Conservation (phyloP, 768 basidiomycete species). For the Xanthoconium stramineum region DNA sequence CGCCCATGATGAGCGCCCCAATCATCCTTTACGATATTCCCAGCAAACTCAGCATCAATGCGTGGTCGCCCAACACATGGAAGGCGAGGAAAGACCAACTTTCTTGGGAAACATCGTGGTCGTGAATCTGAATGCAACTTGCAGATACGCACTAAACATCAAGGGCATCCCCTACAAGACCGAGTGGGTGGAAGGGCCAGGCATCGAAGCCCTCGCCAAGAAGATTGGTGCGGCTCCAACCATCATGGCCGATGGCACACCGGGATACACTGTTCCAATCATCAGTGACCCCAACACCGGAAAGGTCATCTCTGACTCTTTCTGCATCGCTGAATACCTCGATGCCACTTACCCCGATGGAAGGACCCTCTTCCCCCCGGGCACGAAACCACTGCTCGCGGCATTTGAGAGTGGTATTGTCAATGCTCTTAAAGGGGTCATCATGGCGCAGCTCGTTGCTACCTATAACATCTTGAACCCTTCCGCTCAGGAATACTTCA, state of each 20-base stretch:
- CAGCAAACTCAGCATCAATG: constrained; percentile 21
- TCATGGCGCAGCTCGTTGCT: constrained; percentile 10
- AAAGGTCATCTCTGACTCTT: no score
- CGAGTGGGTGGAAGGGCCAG: constrained; percentile 42
- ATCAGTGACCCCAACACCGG: no score
- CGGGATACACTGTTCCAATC: constrained; percentile 38
- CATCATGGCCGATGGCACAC: constrained; percentile 29
- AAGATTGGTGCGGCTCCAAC: constrained; percentile 26
- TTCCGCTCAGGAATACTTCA: no score
- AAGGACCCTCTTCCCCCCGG: no score
- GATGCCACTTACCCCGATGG: no score
- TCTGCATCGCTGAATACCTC: no score
- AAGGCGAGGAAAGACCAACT: constrained; percentile 35
- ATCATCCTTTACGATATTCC: constrained; percentile 42
- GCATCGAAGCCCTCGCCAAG: constrained; percentile 30
- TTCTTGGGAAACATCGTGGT: background rate
- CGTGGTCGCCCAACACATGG: constrained; percentile 25
- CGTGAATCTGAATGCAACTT: background rate
- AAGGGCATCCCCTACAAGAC: constrained; percentile 42
- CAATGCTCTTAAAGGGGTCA: constrained; percentile 6
- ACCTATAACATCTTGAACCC: no score
- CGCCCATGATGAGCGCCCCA: constrained; percentile 15
- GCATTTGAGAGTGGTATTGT: no score
- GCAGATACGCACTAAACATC: constrained; percentile 30
- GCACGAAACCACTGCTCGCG: no score